phyloP scores from a whole-genome alignment of 2,329 filamentous ascomycete species.

The Periconia digitata region DNA sequence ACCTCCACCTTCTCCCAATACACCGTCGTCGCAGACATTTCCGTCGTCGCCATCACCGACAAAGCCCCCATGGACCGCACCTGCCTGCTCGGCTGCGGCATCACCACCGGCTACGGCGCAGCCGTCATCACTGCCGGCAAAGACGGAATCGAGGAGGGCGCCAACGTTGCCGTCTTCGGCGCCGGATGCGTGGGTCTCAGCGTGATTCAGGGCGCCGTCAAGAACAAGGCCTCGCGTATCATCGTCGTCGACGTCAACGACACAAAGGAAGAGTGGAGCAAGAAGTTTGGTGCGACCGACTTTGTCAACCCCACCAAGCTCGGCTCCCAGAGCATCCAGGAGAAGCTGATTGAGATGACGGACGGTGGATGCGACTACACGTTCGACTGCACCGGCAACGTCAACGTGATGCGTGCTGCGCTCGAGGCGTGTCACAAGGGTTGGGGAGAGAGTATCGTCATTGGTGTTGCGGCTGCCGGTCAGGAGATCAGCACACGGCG shows the following conservation, averaged over 20 bases:
- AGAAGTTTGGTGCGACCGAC: slow-evolving; percentile 94
- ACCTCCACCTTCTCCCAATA: slow-evolving; percentile 99
- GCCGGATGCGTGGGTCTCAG: slow-evolving; percentile 94
- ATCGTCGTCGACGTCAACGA: slow-evolving; percentile 84
- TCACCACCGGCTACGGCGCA: slow-evolving; percentile 97
- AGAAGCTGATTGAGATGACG: slow-evolving; percentile 94
- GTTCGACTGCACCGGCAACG: slow-evolving; percentile 98
- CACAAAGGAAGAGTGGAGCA: slow-evolving; percentile 84
- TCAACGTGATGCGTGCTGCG: slow-evolving; percentile 91
- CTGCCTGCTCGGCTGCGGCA: slow-evolving; percentile 94
- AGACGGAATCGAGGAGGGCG: slow-evolving; percentile 74
- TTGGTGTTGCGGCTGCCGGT: slow-evolving; percentile 93
- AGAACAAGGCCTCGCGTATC: slow-evolving; percentile 77
- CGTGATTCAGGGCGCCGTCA: slow-evolving; percentile 90
- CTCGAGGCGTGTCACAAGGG: slow-evolving; percentile 99
- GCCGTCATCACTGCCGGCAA: slow-evolving; percentile 84
- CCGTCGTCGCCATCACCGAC: slow-evolving; percentile 87
- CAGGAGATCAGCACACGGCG: slow-evolving; percentile 93
- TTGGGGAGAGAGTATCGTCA: slow-evolving; percentile 97
- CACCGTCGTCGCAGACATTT: slow-evolving; percentile 98
- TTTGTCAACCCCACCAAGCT: slow-evolving; percentile 86
- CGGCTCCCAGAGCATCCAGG: slow-evolving; percentile 74
- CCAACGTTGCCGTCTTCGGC: slow-evolving; percentile 89
- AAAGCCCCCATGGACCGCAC: slow-evolving; percentile 95
- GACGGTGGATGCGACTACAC: slow-evolving; percentile 98